Evolutionary conservation across 257 asterid species (phyloP).

Genomic region (Haberlea rhodopensis): DNA sequence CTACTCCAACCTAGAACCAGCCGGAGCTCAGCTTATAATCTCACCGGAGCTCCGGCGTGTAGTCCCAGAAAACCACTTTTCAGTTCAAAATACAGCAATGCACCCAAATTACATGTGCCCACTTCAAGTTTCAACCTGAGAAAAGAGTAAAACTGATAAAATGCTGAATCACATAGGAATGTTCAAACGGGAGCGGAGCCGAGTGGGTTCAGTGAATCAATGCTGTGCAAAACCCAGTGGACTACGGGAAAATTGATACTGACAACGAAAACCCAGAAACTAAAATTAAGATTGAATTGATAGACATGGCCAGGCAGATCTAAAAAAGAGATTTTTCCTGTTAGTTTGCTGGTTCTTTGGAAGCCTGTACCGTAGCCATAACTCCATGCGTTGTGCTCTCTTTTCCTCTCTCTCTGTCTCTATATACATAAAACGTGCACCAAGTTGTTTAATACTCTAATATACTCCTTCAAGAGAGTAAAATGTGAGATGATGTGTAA

Average conservation of each 20-base stretch:
- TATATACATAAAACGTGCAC: too few species aligned
- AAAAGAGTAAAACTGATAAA: constrained; percentile 7
- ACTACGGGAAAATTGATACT: constrained; percentile 20
- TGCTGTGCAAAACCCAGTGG: constrained; percentile 32
- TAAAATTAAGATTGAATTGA: constrained; percentile 29
- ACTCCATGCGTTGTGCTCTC: neutral
- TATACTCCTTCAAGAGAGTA: constrained; percentile 14
- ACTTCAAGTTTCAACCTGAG: constrained; percentile 24
- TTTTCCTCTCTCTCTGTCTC: constrained; percentile 38
- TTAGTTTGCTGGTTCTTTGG: constrained; percentile 13
- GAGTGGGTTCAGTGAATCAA: constrained; percentile 37
- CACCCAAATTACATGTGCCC: constrained; percentile 3
- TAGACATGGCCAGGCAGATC: constrained; percentile 42
- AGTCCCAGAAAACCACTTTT: constrained; percentile 41
- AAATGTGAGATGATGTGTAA: too few species aligned
- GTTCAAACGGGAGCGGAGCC: constrained; percentile 23
- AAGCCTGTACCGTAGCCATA: constrained; percentile 18
- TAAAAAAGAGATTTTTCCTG: constrained; percentile 18
- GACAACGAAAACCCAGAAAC: constrained; percentile 31
- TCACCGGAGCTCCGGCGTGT: constrained; percentile 86
- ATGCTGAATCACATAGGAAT: constrained; percentile 8
- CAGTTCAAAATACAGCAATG: constrained; percentile 10
- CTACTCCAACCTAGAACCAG: constrained; percentile 20
- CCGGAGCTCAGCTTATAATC: constrained; percentile 37
- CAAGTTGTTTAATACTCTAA: too few species aligned